Base-by-base conservation (phyloP, 2,329 filamentous ascomycete species). In the Cyphellophora europaea region DNA sequence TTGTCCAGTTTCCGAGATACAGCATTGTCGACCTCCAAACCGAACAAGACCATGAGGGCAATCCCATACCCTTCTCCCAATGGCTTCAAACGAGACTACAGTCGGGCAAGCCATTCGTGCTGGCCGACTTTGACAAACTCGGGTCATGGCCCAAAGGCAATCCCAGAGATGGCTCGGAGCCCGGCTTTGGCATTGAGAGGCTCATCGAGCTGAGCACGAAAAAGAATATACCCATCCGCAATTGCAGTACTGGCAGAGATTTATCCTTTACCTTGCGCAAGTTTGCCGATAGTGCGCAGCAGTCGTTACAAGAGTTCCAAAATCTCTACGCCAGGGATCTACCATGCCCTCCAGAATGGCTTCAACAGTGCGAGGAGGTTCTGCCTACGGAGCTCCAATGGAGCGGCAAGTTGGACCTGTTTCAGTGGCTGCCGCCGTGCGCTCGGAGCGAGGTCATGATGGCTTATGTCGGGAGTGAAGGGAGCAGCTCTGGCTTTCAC, bases 371-470 rank as follows among this genome's bases (percentile, higher is more conserved):
- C 38, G 47, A 50, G 19, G 45, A 42, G 11, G 27, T 57, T n/a
- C 38, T 58, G 4, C 55, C 54, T 4, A 41, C 50, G 6, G 50
- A 53, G 35, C 41, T 57, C 16, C 51, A 52, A 38, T 54, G 52
- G 47, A 47, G 54, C 25, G 55, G 55, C 10, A 45, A 51, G 10
- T 42, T 57, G 29, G 54, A 58, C 32, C 40, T 57, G 12, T 58
- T 58, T 38, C 53, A 54, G 34, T 54, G 49, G 44, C 41, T 58
- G 12, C 55, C 56, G 13, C 50, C 49, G 15, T 55, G 53, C 30
- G 53, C 52, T 6, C 35, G 51, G 5, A 55, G 55, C 33, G 56
- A 58, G 34, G 56, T 58, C 15, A 51, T 58, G 47, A 57, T 58
- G 56, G 55, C 52, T 16, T 57, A 58, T 44, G 50, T 57, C 19